Conservation (phyloP, 495 filamentous ascomycete species). For the Glutinoglossum americanum region DNA sequence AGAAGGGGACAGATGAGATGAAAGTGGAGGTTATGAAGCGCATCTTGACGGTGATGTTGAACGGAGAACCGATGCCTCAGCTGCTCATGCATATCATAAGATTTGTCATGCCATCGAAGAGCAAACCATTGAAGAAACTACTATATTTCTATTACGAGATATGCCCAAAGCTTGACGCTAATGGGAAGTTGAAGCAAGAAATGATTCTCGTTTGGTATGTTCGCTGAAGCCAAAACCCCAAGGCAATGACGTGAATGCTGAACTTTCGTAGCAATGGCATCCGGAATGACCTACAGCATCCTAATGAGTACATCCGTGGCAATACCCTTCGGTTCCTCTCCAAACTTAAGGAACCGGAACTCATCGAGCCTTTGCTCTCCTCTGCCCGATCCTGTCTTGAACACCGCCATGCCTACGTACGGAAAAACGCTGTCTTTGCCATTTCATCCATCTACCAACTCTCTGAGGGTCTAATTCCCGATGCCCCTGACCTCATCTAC, state of each 20-base stretch:
- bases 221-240: neutral
- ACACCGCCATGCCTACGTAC: constrained; percentile 89
- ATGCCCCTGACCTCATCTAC: constrained; percentile 81
- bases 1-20: constrained; percentile 90
- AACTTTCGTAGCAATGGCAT: constrained; percentile 63
- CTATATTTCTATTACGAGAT: constrained; percentile 99
- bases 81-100: constrained; percentile 99
- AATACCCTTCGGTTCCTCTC: constrained; percentile 91
- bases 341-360: constrained; percentile 88
- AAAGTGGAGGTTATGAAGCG: constrained; percentile 98
- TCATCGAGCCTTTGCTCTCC: constrained; percentile 86
- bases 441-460: constrained; percentile 83
- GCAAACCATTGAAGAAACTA: constrained; percentile 91
- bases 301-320: constrained; percentile 95
- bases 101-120: constrained; percentile 96
- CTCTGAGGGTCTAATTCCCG: constrained; percentile 79
- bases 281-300: constrained; percentile 85
- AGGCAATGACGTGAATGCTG: neutral
- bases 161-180: constrained; percentile 80
- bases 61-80: constrained; percentile 86
- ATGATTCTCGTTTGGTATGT: constrained; percentile 97
- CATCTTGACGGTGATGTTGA: constrained; percentile 92
- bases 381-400: constrained; percentile 81
- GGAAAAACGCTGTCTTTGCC: constrained; percentile 94
- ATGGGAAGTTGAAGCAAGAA: constrained; percentile 93